A percentile compares a stretch with the other conserved stretches of the same genome.
Conservation (phyloP, 2,329 filamentous ascomycete species). For the Akanthomyces dipterigenus region DNA sequence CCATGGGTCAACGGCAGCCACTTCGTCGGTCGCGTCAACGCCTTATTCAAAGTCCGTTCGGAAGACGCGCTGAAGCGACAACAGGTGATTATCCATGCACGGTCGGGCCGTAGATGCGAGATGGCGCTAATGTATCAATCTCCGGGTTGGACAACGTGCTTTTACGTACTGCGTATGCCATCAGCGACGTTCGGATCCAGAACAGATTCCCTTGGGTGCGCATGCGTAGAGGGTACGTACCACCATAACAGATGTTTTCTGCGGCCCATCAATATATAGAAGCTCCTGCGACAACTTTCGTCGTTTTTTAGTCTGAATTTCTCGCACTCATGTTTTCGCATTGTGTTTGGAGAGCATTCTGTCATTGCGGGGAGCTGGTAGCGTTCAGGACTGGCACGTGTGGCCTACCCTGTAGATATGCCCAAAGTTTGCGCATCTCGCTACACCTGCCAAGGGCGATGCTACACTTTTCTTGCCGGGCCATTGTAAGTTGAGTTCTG, state of each 20-base stretch:
- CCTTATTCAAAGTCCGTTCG: not conserved
- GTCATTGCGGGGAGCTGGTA: not conserved
- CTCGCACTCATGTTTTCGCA: not conserved
- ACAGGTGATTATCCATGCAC: not conserved
- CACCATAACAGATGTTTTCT: not conserved
- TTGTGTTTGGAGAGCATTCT: not conserved
- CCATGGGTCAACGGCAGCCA: not conserved
- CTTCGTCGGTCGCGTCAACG: not conserved
- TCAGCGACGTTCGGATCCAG: not conserved
- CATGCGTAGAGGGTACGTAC: not conserved
- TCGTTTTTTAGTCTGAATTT: not conserved
- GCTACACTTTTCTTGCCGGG: no score
- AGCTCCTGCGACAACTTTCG: not conserved
- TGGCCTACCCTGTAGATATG: not conserved
- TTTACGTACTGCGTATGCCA: not conserved
- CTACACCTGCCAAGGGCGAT: no score
- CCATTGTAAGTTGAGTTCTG: not conserved
- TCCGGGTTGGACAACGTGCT: not conserved
- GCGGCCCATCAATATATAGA: not conserved
- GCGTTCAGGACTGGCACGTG: not conserved
- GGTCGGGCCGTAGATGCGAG: not conserved
- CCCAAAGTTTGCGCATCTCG: no score
- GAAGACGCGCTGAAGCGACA: not conserved
- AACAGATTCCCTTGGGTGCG: not conserved
- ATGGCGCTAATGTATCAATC: not conserved